A percentile compares a stretch with the other conserved stretches of the same genome.
Conservation (phyloP, 2,329 filamentous ascomycete genomes). For the Clathrospora elynae region DNA sequence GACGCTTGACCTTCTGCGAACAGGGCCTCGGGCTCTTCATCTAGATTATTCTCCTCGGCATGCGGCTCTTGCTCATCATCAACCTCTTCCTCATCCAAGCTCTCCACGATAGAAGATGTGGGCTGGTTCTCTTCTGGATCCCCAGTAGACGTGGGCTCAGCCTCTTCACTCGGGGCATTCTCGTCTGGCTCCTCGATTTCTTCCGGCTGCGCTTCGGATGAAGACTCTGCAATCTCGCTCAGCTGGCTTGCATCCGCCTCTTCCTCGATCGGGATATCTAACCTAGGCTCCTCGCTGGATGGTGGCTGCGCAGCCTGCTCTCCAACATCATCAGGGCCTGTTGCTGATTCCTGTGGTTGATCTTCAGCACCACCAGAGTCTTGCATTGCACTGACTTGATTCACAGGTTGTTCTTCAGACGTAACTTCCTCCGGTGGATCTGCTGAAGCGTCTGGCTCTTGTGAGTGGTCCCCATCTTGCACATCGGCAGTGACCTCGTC, state of each 20-base stretch:
- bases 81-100: not conserved
- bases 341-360: too few relatives aligned
- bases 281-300: too few relatives aligned
- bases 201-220: not conserved
- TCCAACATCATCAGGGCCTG: too few relatives aligned
- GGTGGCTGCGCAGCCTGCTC: too few relatives aligned
- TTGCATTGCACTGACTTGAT: not conserved
- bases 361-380: not conserved
- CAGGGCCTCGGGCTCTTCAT: not conserved
- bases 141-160: not conserved
- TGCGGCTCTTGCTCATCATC: not conserved
- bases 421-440: not conserved
- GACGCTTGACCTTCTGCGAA: slow-evolving; percentile 6
- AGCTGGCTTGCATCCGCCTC: too few relatives aligned
- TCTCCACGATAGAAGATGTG: not conserved
- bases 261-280: too few relatives aligned
- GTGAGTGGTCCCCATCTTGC: slow-evolving; percentile 1
- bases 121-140: not conserved
- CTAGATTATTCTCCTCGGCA: slow-evolving; percentile 1
- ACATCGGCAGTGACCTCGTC: not conserved
- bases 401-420: not conserved
- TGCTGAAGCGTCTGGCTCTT: slow-evolving; percentile 7
- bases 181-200: not conserved
- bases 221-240: not conserved
- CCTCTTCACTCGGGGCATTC: not conserved